Base-by-base conservation (phyloP, 805 yeast genomes). In the Hanseniaspora osmophila region DNA sequence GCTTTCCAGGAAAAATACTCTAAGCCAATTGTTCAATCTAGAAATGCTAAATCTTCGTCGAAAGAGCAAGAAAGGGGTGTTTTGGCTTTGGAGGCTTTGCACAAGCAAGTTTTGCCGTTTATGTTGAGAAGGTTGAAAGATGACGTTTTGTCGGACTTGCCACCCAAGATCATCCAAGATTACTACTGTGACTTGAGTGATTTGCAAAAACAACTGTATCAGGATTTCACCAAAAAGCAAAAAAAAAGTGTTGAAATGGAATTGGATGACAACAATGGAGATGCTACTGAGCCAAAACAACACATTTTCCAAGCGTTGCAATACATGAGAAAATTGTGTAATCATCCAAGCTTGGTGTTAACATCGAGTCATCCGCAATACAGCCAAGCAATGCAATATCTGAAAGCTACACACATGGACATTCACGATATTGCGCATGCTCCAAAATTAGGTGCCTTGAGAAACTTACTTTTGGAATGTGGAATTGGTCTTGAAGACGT, bases 11-110 rank as follows among this genome's bases (percentile, higher is more conserved):
- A 90, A 50, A 75, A 88, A 52, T 92, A 90, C 70, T 94, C 96
- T n/a, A 88, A 88, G 57, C 99, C 99, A 2, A 92, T 92, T 60
- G 90, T 96, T 2, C 90, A 94, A 1, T 82, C 95, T 37, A 72
- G 96, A 58, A 85, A 84, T 52, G 80, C 86, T 52, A 90, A 88
- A 59, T 84, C 88, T 0, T 75, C 87, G 2, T 80, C 94, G 0
- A 90, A 80, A 55, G 98, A 92, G 55, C 97, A 92, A 60, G 99
- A 92, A 59, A 86, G 87, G 1, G 99, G 98, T 40, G 95, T 96
- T 0, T 68, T 92, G 50, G 98, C 97, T 0, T 68, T 94, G 49
- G 99, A 92, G 56, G 90, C 96, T 0, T 70, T 92, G 50, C 99
- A 92, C 63, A 92, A 90, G 56, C 99, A 92, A 55, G 97, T 87